Base-by-base conservation (phyloP, 2,329 filamentous ascomycete genomes). In the Fusarium agapanthi region DNA sequence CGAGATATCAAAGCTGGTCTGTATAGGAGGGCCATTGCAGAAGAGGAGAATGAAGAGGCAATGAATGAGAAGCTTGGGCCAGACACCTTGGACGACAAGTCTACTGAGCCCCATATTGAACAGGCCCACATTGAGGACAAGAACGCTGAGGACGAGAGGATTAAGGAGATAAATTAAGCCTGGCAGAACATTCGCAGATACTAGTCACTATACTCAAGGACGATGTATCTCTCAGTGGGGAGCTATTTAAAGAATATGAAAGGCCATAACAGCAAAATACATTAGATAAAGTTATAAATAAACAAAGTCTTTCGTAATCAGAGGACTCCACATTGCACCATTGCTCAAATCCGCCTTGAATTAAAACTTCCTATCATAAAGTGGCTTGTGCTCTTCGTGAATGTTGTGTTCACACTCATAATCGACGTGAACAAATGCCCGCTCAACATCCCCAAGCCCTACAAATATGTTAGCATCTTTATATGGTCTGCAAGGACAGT, bases 1-100 rank as follows among this genome's bases (percentile, higher is more conserved):
- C 67, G 79, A 6, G 79, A 81, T 34, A 71, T 74, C 5, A 78
- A 78, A 57, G 77, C 38, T 20, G 63, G 71, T 7, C 41, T 74
- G 18, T 69, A 77, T 20, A 75, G 69, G 35, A 40, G 65, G 5
- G 72, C 73, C 10, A 76, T 73, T 24, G 64, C 73, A 18, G 70
- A 73, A 40, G 75, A 77, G 35, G 72, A 77, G 56, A 75, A 75
- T 32, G 65, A 77, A 43, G 73, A 76, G 28, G 65, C 59, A 13
- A n/a, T 72, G 5, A 67, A 77, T 16, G 71, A 74, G 55, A 77
- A 76, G 54, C 30, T 70, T 8, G 55, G 45, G 20, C 18, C 32
- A 15, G 51, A 67, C 5, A 3, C 5, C 38, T 24, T 44, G n/a
- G 51, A 63, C 4, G 34, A 45, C 11, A 61, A 61, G n/a, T 13